These are phyloP conservation scores for Zygosaccharomyces siamensis DNA, from an alignment of 805 yeast genomes.

Conservation along the genomic window DNA sequence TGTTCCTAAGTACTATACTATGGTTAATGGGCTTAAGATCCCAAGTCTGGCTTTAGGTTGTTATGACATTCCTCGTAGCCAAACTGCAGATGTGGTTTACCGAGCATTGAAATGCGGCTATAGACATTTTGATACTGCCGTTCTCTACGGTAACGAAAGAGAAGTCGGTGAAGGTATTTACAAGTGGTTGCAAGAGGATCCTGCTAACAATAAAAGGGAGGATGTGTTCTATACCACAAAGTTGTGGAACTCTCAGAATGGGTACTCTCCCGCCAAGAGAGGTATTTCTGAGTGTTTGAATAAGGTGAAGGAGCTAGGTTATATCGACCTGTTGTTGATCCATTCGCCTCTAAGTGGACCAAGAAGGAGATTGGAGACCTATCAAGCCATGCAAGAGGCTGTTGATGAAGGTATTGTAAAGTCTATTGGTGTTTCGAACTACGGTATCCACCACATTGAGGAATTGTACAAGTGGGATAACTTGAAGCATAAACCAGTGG, in stretches of 20 bases:
- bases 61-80: conserved; percentile 39
- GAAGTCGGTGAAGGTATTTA: conserved; percentile 58
- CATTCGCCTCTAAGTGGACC: conserved; percentile 56
- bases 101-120: conserved; percentile 62
- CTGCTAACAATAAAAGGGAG: conserved; percentile 42
- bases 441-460: conserved; percentile 53
- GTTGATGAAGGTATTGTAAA: conserved; percentile 53
- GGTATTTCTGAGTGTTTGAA: conserved; percentile 56
- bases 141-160: conserved; percentile 56
- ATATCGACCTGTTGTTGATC: conserved; percentile 67
- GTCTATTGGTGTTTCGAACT: conserved; percentile 77
- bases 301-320: conserved; percentile 50
- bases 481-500: conserved; percentile 55
- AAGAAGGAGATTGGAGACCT: conserved; percentile 52
- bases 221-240: conserved; percentile 66
- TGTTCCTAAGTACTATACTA: conserved; percentile 33
- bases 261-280: conserved; percentile 49
- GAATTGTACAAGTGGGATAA: conserved; percentile 57
- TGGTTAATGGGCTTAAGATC: conserved; percentile 51
- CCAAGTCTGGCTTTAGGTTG: conserved; percentile 58
- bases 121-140: conserved; percentile 73
- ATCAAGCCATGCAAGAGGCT: conserved; percentile 71
- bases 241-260: conserved; percentile 63
- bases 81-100: conserved; percentile 43
- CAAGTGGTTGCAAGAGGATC: conserved; percentile 46